These are phyloP conservation scores for Ustilago trichophora DNA, from an alignment of 1,284 basidiomycete species.

Conservation along the genomic window DNA sequence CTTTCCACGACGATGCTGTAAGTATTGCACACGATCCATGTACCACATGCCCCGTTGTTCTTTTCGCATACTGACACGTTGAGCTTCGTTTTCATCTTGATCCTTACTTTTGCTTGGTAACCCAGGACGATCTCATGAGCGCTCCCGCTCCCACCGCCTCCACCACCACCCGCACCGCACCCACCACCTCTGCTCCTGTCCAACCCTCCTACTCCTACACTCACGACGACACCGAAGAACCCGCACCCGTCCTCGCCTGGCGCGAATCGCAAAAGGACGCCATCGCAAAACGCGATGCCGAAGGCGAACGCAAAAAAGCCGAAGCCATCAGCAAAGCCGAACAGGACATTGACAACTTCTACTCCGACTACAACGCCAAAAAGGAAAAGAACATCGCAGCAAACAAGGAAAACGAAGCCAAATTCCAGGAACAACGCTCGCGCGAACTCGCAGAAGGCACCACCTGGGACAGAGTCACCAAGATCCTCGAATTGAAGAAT, in stretches of 20 bases:
- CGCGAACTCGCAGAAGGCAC: conserved; percentile 87
- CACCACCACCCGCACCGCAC: conserved; percentile 4
- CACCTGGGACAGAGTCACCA: conserved; percentile 93
- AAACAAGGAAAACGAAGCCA: conserved; percentile 93
- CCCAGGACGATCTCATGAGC: conserved; percentile 65
- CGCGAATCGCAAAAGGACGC: conserved; percentile 84
- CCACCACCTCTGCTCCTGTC: conserved; percentile 1
- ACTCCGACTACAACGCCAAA: conserved; percentile 88
- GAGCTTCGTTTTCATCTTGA: background rate
- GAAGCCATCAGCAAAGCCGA: conserved; percentile 90
- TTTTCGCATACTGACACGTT: too few relatives aligned
- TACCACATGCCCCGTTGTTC: too few relatives aligned
- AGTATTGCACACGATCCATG: too few relatives aligned
- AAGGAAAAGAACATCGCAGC: conserved; percentile 92
- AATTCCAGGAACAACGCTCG: conserved; percentile 78
- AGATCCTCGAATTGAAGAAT: conserved; percentile 87
- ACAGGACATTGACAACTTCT: conserved; percentile 92
- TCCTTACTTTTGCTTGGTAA: background rate
- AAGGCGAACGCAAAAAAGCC: conserved; percentile 79
- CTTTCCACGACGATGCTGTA: conserved; percentile 28
- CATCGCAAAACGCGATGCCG: conserved; percentile 82
- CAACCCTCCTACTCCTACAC: conserved; percentile 33
- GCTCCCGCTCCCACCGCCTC: conserved; percentile 67
- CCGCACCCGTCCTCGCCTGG: conserved; percentile 74
- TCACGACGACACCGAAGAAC: conserved; percentile 44